These are phyloP conservation scores for Coemansia sp. DNA, from an alignment of 192 early-diverging fungal genomes.

Conservation along the genomic window DNA sequence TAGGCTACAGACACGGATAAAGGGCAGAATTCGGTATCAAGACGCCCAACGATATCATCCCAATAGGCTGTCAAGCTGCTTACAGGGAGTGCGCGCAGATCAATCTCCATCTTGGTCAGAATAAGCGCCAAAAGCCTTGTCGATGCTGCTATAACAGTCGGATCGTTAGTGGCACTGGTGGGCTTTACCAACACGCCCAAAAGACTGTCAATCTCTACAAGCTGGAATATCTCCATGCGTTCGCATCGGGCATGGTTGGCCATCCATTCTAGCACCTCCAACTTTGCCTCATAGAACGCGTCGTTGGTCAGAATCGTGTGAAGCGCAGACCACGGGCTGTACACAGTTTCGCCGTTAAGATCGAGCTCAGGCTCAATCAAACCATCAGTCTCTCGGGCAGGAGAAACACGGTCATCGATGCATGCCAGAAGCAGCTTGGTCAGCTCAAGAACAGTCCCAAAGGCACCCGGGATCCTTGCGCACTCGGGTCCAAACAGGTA, in stretches of 20 bases:
- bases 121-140: slow-evolving; percentile 37
- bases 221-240: slow-evolving; percentile 35
- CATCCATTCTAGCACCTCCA: slow-evolving; percentile 46
- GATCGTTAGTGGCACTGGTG: slow-evolving; percentile 12
- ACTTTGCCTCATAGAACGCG: slow-evolving; percentile 47
- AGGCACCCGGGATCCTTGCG: slow-evolving; percentile 36
- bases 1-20: slow-evolving; percentile 42
- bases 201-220: slow-evolving; percentile 28
- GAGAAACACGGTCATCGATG: slow-evolving; percentile 30
- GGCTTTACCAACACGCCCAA: slow-evolving; percentile 21
- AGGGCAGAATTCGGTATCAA: slow-evolving; percentile 22
- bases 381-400: slow-evolving; percentile 31
- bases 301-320: slow-evolving; percentile 24
- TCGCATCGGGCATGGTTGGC: slow-evolving; percentile 26
- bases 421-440: slow-evolving; percentile 37
- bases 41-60: slow-evolving; percentile 29
- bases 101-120: slow-evolving; percentile 39
- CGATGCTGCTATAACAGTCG: slow-evolving; percentile 29
- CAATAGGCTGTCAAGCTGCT: slow-evolving; percentile 26
- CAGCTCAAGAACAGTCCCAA: slow-evolving; percentile 44
- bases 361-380: slow-evolving; percentile 25
- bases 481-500: slow-evolving; percentile 11
- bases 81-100: slow-evolving; percentile 24
- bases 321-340: slow-evolving; percentile 35
- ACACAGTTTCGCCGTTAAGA: slow-evolving; percentile 29